Percentiles rank a stretch among this genome's conserved stretches.
Evolutionary conservation across 78 protist species (phyloP).

Genomic region (Monocercomonoides exilis): DNA sequence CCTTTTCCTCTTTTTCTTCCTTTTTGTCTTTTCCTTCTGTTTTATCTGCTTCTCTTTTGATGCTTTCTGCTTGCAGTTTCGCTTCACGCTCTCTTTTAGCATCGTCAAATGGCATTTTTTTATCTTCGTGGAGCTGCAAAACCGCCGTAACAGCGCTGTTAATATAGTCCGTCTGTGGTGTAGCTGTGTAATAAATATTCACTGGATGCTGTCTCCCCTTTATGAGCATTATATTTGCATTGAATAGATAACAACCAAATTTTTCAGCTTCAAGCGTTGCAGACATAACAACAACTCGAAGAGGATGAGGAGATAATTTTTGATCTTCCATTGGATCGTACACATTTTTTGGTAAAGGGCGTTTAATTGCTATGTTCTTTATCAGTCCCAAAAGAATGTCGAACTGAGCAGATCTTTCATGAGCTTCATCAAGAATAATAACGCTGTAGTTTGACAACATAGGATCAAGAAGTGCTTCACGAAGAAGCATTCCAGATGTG

Average conservation of each 20-base stretch:
- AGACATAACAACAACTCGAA: conserved; percentile 62
- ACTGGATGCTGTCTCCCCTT: conserved; percentile 19
- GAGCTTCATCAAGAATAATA: conserved; percentile 77
- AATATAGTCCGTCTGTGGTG: conserved; percentile 29
- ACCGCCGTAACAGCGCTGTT: conserved; percentile 38
- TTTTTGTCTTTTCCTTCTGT: neutral
- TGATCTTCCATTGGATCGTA: too few relatives aligned
- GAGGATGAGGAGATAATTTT: neutral
- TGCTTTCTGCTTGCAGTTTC: neutral
- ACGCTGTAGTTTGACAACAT: neutral
- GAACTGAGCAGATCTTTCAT: conserved; percentile 74
- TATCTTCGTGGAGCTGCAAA: conserved; percentile 45
- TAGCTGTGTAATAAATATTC: neutral
- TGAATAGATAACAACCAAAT: conserved; percentile 17
- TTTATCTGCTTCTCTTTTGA: neutral
- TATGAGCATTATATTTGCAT: neutral
- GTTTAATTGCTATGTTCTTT: conserved; percentile 13
- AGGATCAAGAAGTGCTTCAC: conserved; percentile 51
- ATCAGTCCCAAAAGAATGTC: conserved; percentile 69
- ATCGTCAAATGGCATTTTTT: neutral
- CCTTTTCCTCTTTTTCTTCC: neutral
- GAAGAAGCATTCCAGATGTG: conserved; percentile 73
- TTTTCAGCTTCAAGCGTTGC: conserved; percentile 72
- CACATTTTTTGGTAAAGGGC: too few relatives aligned
- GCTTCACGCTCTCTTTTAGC: neutral